Percentiles rank a stretch among this genome's conserved stretches.
Conservation (phyloP, 2,329 filamentous ascomycete genomes). For the Cladosporium sphaerospermum region DNA sequence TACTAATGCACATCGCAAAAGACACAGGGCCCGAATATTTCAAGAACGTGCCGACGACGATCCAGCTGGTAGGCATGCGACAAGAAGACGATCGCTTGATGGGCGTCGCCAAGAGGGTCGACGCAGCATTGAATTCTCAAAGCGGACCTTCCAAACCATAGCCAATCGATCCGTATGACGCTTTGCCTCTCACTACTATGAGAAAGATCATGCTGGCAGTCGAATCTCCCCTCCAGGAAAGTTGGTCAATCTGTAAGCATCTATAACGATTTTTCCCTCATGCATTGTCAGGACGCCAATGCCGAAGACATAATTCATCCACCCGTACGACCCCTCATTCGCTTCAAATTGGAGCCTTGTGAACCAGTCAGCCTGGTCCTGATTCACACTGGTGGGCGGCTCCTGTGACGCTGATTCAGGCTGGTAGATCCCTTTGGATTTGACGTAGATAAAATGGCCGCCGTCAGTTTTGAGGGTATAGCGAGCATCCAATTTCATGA, state of each 20-base stretch:
- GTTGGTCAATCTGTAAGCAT: conserved; percentile 22
- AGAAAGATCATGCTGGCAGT: neutral
- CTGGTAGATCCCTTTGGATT: conserved; percentile 18
- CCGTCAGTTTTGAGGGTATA: conserved; percentile 21
- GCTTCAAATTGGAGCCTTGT: conserved; percentile 21
- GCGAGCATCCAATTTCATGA: conserved; percentile 19
- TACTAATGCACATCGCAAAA: conserved; percentile 9
- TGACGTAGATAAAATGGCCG: conserved; percentile 18
- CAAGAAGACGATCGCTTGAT: conserved; percentile 27
- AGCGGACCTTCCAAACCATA: neutral
- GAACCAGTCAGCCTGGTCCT: conserved; percentile 22
- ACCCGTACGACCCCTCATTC: conserved; percentile 18
- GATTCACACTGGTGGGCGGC: conserved; percentile 12
- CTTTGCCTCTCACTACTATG: neutral
- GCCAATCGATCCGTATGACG: neutral
- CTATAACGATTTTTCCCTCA: conserved; percentile 19
- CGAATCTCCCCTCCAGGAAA: conserved; percentile 12
- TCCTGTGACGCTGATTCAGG: neutral
- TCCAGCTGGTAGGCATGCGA: conserved; percentile 30
- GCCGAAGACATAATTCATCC: conserved; percentile 20
- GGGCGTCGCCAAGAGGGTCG: conserved; percentile 22
- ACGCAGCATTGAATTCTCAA: conserved; percentile 23
- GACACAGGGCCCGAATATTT: conserved; percentile 28
- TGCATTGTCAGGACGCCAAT: conserved; percentile 21
- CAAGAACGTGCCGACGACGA: conserved; percentile 22